Evolutionary conservation across 1,139 yeast genomes (phyloP), one percentile per base, ranked within the genome.

Genomic region (Geotrichum restrictum): DNA sequence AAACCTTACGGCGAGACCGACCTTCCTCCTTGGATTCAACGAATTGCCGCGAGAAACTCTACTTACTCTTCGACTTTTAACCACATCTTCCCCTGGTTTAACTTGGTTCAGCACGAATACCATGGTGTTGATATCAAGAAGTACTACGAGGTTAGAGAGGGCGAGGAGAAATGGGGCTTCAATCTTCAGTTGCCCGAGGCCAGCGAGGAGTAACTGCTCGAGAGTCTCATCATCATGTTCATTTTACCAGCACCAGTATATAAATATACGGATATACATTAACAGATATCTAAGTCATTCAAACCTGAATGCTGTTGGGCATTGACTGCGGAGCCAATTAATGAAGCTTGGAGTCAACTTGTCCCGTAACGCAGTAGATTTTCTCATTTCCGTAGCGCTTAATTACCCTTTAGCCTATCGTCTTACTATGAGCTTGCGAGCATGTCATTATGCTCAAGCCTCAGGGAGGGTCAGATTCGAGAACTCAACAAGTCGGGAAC

Each of bases 21-120:
- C 24, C 76, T 87, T 68, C 79, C 82, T 55, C 86, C 83, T 60
- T 81, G 89, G 75, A 71, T 83, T 64, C 87, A 87, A 69, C 86
- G 83, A 62, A 75, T 85, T 60, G 82, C 95, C 59, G 83, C 86
- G 64, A 80, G 89, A 73, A 85, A 86, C 74, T 84, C 95, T 22
- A 86, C 83, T 62, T 83, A 82, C 67, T 81, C 95, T 7, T 82
- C 81, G 63, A 70, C 80, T 56, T 72, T 77, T 54, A 67, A 83
- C 63, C 81, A 83, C 53, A 67, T 85, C 58, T 70, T 87, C 63
- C 95, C 95, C 37, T 84, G 91, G 89, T 86, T 88, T 75, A 88
- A 88, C 71, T 73, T 85, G 59, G 89, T 83, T 48, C 73, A 82
- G 65, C 96, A 88, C 69, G 89, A 88, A 62, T 84, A 82, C 72